phyloP scores from a whole-genome alignment of 495 filamentous ascomycete genomes.

The Rhypophila decipiens region DNA sequence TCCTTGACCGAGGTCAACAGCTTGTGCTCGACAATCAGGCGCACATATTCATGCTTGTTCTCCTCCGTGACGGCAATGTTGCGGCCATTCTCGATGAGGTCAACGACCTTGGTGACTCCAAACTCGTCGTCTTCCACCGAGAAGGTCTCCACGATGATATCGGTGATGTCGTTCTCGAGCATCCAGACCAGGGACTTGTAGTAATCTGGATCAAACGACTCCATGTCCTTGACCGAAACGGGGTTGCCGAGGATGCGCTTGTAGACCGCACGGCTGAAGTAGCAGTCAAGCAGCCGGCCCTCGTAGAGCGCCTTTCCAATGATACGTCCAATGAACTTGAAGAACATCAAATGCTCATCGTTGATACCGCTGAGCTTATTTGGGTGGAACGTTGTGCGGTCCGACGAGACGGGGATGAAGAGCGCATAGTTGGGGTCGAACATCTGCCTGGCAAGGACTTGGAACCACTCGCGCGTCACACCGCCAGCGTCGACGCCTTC shows the following conservation, averaged over 20 bases:
- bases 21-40: slow-evolving; percentile 87
- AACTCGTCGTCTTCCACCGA: slow-evolving; percentile 90
- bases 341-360: slow-evolving; percentile 92
- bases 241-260: slow-evolving; percentile 91
- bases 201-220: slow-evolving; percentile 95
- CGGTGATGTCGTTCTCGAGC: slow-evolving; percentile 97
- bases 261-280: slow-evolving; percentile 98
- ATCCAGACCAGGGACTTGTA: slow-evolving; percentile 99
- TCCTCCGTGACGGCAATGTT: slow-evolving; percentile 94
- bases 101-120: slow-evolving; percentile 78
- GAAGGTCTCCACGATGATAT: slow-evolving; percentile 96
- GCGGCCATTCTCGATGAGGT: slow-evolving; percentile 78
- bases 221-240: slow-evolving; percentile 98
- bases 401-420: slow-evolving; percentile 94
- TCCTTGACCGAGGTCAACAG: slow-evolving; percentile 85
- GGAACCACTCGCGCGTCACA: slow-evolving; percentile 99
- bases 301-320: slow-evolving; percentile 99
- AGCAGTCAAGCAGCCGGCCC: slow-evolving; percentile 91
- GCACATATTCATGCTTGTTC: slow-evolving; percentile 97
- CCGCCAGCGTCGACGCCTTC: slow-evolving; percentile 97
- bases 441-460: slow-evolving; percentile 95
- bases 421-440: slow-evolving; percentile 98
- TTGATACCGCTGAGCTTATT: slow-evolving; percentile 92
- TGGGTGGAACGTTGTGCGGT: slow-evolving; percentile 97
- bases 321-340: slow-evolving; percentile 98